These are phyloP conservation scores for Diaporthe citri DNA, from an alignment of 2,329 filamentous ascomycete genomes.

Conservation along the genomic window DNA sequence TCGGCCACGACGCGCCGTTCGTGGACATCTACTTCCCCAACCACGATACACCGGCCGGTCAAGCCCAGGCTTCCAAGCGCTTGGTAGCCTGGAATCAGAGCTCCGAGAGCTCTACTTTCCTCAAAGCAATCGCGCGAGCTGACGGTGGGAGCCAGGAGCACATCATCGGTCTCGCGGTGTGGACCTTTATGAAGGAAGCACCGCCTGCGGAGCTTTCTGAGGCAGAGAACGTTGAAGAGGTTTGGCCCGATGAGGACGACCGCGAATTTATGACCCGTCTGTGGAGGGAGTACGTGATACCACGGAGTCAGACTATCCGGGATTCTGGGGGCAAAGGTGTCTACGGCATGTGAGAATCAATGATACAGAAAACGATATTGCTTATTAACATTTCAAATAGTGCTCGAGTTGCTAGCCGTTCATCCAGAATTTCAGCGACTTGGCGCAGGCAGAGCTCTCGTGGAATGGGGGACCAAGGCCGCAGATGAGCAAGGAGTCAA, in stretches of 20 bases:
- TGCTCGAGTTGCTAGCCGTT: slow-evolving; percentile 7
- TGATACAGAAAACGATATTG: background rate
- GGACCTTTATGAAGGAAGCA: slow-evolving; percentile 5
- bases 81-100: background rate
- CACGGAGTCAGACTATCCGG: background rate
- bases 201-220: background rate
- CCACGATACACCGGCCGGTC: background rate
- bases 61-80: background rate
- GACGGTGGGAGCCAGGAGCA: background rate
- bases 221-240: background rate
- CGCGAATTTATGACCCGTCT: background rate
- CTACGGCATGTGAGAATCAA: background rate
- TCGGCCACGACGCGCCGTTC: slow-evolving; percentile 8
- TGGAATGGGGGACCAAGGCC: background rate
- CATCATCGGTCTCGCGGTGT: background rate
- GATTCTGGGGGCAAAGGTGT: background rate
- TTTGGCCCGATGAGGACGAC: background rate
- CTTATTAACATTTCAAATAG: background rate
- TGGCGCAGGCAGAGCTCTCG: slow-evolving; percentile 6
- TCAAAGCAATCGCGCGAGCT: background rate
- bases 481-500: background rate
- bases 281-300: slow-evolving; percentile 9
- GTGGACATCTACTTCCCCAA: slow-evolving; percentile 6
- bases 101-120: background rate
- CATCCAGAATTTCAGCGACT: background rate